phyloP scores from a whole-genome alignment of 2,329 filamentous ascomycete genomes.

The Colletotrichum sp. region DNA sequence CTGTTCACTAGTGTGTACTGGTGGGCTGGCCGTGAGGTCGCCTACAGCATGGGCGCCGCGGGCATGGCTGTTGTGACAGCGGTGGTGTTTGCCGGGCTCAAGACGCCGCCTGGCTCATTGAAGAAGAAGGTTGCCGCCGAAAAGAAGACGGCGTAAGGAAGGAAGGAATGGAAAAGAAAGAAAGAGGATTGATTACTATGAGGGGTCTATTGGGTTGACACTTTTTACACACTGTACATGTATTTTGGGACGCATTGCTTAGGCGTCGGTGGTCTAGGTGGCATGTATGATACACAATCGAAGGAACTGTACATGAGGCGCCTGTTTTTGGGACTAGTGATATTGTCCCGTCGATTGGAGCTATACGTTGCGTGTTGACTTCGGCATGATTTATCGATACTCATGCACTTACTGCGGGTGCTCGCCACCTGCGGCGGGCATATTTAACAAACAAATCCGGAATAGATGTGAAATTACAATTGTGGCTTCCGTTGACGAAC shows the following conservation, averaged over 20 bases:
- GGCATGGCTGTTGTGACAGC: conserved; percentile 79
- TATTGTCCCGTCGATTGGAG: fast-evolving
- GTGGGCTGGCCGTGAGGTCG: conserved; percentile 92
- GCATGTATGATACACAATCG: background rate
- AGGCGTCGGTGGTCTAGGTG: background rate
- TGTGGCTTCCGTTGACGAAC: background rate
- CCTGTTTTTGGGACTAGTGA: background rate
- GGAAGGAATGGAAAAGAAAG: background rate
- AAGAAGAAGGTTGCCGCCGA: conserved; percentile 23
- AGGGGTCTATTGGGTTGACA: background rate
- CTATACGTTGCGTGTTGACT: background rate
- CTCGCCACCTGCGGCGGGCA: background rate
- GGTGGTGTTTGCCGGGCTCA: conserved; percentile 74
- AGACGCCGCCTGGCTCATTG: conserved; percentile 58
- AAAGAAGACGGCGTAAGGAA: conserved; percentile 6
- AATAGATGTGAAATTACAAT: background rate
- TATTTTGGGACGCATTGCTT: background rate
- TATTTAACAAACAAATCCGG: background rate
- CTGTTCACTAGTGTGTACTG: conserved; percentile 96
- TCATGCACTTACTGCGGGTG: background rate
- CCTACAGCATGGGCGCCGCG: conserved; percentile 80
- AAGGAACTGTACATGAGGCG: conserved; percentile 19
- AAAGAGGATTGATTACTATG: background rate
- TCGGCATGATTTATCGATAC: background rate
- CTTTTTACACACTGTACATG: background rate